Conservation (phyloP, 192 early-diverging fungal genomes). For the Linnemannia elongata region DNA sequence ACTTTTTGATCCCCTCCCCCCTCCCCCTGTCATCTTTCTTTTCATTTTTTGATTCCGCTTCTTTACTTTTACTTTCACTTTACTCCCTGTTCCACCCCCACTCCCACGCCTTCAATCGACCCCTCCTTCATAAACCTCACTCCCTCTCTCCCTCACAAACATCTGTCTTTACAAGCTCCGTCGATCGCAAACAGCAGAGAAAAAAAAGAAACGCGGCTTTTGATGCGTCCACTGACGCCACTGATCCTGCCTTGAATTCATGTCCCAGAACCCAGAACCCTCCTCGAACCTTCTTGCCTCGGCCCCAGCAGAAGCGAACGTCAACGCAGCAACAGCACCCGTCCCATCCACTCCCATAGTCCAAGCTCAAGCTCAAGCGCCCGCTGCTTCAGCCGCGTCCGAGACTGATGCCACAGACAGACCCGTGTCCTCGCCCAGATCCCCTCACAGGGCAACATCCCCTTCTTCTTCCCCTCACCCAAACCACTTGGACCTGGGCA, state of each 20-base stretch:
- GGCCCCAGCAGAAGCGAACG: slow-evolving; percentile 16
- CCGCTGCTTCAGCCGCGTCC: slow-evolving; percentile 11
- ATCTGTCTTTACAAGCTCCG: neutral
- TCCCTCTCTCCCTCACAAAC: neutral
- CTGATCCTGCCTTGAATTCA: slow-evolving; percentile 24
- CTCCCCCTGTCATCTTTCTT: neutral
- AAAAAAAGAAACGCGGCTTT: neutral
- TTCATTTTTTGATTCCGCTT: neutral
- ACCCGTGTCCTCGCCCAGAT: slow-evolving; percentile 3
- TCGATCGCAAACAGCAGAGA: neutral
- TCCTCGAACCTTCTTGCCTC: slow-evolving; percentile 22
- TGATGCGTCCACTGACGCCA: slow-evolving; percentile 6
- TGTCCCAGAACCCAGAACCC: slow-evolving; percentile 40
- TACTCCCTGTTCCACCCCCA: neutral
- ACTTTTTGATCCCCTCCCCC: neutral
- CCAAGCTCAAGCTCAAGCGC: neutral
- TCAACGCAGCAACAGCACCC: neutral
- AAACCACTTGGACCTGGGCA: neutral
- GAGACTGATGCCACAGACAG: slow-evolving; percentile 29
- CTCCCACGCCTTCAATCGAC: neutral
- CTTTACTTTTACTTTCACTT: neutral
- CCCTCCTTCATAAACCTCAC: neutral
- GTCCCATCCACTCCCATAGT: neutral
- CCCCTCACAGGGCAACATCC: neutral
- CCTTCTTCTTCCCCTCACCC: neutral